Evolutionary conservation across 2,329 filamentous ascomycete genomes (phyloP).

Genomic region (Chrysoporthe puriensis): DNA sequence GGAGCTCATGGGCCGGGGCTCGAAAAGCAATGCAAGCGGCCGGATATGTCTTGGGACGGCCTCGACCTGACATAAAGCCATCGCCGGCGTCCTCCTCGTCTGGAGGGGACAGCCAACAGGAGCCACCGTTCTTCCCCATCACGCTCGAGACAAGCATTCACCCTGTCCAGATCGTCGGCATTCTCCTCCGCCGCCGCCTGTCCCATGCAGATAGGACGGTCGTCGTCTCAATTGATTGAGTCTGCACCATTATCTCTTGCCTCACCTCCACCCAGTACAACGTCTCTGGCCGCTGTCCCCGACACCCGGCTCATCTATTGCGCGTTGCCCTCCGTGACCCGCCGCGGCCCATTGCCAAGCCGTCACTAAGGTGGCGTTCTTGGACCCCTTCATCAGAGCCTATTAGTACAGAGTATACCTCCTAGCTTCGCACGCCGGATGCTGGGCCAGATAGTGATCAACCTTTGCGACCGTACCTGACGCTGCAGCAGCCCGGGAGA

Average conservation of each 20-base stretch:
- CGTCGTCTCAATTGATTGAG: background rate
- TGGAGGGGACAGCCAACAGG: slow-evolving; percentile 9
- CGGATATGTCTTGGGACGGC: slow-evolving; percentile 6
- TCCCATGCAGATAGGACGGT: slow-evolving; percentile 9
- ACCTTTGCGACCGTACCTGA: slow-evolving; percentile 10
- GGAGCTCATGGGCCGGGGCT: slow-evolving; percentile 15
- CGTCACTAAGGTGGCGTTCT: background rate
- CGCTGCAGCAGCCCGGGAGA: slow-evolving; percentile 15
- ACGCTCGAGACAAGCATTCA: slow-evolving; percentile 19
- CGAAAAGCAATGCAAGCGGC: slow-evolving; percentile 18
- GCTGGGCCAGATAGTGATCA: slow-evolving; percentile 1
- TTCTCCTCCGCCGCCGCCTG: slow-evolving; percentile 12
- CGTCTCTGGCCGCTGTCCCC: background rate
- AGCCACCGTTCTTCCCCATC: slow-evolving; percentile 4
- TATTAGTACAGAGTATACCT: background rate
- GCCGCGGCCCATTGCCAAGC: background rate
- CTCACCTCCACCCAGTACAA: background rate
- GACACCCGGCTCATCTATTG: background rate
- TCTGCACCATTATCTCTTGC: background rate
- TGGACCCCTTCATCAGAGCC: background rate
- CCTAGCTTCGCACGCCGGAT: slow-evolving; percentile 4
- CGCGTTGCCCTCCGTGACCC: background rate
- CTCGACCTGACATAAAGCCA: slow-evolving; percentile 26
- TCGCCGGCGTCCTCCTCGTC: slow-evolving; percentile 18
- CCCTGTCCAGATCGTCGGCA: slow-evolving; percentile 13